Conservation (phyloP, 768 basidiomycete genomes). For the Xanthoconium stramineum region DNA sequence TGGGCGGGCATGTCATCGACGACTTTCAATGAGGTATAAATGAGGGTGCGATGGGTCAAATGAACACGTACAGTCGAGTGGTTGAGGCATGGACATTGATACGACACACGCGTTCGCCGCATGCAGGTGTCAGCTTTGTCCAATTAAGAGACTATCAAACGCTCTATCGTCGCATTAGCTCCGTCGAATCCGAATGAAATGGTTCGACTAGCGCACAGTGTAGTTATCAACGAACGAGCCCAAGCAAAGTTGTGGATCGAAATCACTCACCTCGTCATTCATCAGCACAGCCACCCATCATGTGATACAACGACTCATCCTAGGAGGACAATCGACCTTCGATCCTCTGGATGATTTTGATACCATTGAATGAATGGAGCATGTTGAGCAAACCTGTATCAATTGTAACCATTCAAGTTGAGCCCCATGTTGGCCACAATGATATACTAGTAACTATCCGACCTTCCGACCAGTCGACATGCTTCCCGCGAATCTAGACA, state of each 20-base stretch:
- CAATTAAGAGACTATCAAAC: no score
- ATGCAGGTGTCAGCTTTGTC: not conserved
- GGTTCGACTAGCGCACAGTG: not conserved
- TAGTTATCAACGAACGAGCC: not conserved
- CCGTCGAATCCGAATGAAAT: not conserved
- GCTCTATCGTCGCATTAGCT: not conserved
- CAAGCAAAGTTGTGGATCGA: not conserved
- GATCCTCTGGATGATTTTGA: no score
- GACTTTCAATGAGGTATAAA: not conserved
- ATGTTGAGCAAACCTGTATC: no score
- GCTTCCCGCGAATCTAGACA: no score
- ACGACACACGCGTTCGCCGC: not conserved
- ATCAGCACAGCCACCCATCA: not conserved
- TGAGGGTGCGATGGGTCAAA: not conserved
- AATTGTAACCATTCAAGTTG: no score
- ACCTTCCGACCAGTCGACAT: no score
- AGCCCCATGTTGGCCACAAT: no score
- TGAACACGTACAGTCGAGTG: not conserved
- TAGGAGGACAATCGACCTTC: no score
- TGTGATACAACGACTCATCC: no score
- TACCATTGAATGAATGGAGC: no score
- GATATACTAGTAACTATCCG: no score
- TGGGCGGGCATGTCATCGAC: not conserved
- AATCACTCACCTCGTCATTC: not conserved
- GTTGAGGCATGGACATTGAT: not conserved